Conservation (phyloP, 352 stramenopile species). For the Pythium pectinolyticum region DNA sequence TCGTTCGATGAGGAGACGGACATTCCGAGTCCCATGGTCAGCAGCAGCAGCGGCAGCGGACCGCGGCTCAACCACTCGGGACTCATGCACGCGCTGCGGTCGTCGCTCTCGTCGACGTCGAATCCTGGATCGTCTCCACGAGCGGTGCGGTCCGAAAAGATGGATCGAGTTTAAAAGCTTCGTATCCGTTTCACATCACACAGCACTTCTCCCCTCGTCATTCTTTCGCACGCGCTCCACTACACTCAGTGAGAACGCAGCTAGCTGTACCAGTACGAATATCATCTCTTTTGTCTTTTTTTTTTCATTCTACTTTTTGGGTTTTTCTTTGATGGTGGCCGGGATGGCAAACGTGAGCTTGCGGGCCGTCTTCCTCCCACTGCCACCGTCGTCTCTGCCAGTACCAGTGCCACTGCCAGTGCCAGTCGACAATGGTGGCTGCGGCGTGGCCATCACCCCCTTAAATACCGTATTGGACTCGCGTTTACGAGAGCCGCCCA, state of each 20-base stretch:
- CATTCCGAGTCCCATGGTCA: conserved; percentile 40
- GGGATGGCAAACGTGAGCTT: conserved; percentile 33
- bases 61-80: conserved; percentile 54
- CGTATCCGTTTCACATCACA: conserved; percentile 2
- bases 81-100: conserved; percentile 54
- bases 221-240: conserved; percentile 21
- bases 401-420: neutral
- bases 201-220: conserved; percentile 3
- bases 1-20: conserved; percentile 47
- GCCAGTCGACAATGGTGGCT: neutral
- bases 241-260: conserved; percentile 26
- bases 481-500: conserved; percentile 24
- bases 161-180: conserved; percentile 59
- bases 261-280: conserved; percentile 38
- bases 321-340: conserved; percentile 25
- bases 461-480: conserved; percentile 8
- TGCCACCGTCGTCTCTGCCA: neutral
- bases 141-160: conserved; percentile 50
- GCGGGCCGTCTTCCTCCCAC: conserved; percentile 10
- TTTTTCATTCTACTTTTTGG: neutral
- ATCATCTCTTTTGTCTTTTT: neutral
- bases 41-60: conserved; percentile 51
- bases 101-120: conserved; percentile 39
- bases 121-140: conserved; percentile 22
- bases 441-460: neutral